Evolutionary conservation across 2,329 filamentous ascomycete genomes (phyloP).

Genomic region (Phialophora chinensis): DNA sequence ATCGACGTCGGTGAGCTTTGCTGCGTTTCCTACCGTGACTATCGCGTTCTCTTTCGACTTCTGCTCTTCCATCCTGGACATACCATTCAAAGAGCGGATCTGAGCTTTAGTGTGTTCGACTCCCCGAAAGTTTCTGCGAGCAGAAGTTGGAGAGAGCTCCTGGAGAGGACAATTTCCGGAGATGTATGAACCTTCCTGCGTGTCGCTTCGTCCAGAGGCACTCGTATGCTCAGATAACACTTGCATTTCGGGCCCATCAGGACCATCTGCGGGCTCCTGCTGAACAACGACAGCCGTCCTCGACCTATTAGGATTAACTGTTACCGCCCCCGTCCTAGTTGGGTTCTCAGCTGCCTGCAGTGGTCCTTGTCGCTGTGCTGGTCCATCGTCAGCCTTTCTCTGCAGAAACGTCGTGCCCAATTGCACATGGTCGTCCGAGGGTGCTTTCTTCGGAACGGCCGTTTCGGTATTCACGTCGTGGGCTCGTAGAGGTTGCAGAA

Average conservation of each 20-base stretch:
- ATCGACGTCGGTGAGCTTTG: slow-evolving; percentile 24
- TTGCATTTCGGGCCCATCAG: background rate
- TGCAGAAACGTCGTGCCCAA: slow-evolving; percentile 27
- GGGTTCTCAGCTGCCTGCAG: slow-evolving; percentile 1
- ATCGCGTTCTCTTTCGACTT: slow-evolving; percentile 15
- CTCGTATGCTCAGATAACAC: background rate
- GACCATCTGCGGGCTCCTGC: background rate
- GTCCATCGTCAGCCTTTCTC: slow-evolving; percentile 10
- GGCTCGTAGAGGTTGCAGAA: slow-evolving; percentile 14
- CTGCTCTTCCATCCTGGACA: slow-evolving; percentile 21
- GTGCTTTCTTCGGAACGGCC: background rate
- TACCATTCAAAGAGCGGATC: slow-evolving; percentile 28
- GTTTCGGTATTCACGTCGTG: slow-evolving; percentile 1
- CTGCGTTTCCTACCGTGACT: background rate
- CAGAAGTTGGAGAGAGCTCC: slow-evolving; percentile 44
- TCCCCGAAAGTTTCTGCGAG: slow-evolving; percentile 25
- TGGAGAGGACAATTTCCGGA: slow-evolving; percentile 40
- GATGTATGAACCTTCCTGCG: slow-evolving; percentile 8
- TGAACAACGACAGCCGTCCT: background rate
- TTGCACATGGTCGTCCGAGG: slow-evolving; percentile 19
- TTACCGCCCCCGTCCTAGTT: background rate
- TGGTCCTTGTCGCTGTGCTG: background rate
- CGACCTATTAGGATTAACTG: slow-evolving; percentile 5
- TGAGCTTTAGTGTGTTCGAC: slow-evolving; percentile 22
- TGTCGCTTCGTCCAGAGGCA: slow-evolving; percentile 16